Evolutionary conservation across 305 asterid genomes (phyloP).

Genomic region (Rubia peregrina): DNA sequence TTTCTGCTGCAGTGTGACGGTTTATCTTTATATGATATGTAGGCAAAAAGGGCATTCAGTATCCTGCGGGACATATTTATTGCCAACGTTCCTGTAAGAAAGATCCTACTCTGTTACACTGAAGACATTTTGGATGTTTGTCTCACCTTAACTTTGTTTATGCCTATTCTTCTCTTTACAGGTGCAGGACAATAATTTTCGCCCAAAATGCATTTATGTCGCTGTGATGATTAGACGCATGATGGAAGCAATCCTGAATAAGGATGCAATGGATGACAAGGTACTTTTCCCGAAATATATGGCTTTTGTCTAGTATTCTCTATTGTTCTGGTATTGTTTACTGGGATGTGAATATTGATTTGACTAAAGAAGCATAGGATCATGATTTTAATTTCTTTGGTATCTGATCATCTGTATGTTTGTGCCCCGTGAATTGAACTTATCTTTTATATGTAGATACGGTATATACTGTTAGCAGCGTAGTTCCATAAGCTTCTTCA

Average conservation of each 20-base stretch:
- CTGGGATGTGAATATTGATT: not conserved
- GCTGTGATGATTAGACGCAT: constrained; percentile 97
- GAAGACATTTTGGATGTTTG: constrained; percentile 10
- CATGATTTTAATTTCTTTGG: not conserved
- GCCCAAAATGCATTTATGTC: constrained; percentile 84
- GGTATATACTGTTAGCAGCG: not conserved
- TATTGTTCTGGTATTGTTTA: not conserved
- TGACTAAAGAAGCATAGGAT: not conserved
- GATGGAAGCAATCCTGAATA: constrained; percentile 91
- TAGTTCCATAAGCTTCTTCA: not conserved
- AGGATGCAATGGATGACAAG: constrained; percentile 97
- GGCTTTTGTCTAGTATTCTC: not conserved
- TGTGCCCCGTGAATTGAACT: not conserved
- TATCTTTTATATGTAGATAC: not conserved
- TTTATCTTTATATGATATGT: constrained; percentile 14
- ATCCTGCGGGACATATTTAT: constrained; percentile 67
- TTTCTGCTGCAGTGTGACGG: not conserved
- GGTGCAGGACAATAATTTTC: constrained; percentile 66
- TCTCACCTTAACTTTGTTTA: constrained; percentile 11
- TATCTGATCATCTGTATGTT: not conserved
- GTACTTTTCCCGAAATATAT: constrained; percentile 26
- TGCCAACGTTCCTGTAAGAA: constrained; percentile 79
- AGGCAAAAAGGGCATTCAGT: constrained; percentile 67
- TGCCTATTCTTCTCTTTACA: constrained; percentile 20
- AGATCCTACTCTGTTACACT: constrained; percentile 18